These are phyloP conservation scores for Colletotrichum horii DNA, from an alignment of 2,329 filamentous ascomycete species.

Conservation along the genomic window DNA sequence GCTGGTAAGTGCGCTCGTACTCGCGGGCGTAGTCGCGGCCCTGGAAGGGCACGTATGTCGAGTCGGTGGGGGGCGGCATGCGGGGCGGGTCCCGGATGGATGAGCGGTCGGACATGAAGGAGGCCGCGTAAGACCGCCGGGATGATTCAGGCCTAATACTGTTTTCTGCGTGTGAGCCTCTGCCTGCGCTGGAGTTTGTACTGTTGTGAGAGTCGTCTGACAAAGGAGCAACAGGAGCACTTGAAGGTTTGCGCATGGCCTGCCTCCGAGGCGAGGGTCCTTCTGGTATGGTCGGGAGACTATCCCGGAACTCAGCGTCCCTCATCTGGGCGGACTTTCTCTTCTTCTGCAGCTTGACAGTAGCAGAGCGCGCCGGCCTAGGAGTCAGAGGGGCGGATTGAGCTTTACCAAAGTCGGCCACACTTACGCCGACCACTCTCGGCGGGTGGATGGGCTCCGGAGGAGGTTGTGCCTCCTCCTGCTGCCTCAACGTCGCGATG, in stretches of 20 bases:
- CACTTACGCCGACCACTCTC: neutral
- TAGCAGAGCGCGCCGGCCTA: constrained; percentile 26
- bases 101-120: constrained; percentile 51
- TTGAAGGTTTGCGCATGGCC: constrained; percentile 39
- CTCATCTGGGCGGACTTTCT: constrained; percentile 27
- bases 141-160: constrained; percentile 48
- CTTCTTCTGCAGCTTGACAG: constrained; percentile 59
- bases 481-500: constrained; percentile 38
- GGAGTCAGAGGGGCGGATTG: constrained; percentile 24
- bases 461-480: constrained; percentile 36
- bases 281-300: constrained; percentile 57
- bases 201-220: constrained; percentile 7
- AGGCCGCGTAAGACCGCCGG: constrained; percentile 58
- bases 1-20: constrained; percentile 26
- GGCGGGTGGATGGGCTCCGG: neutral
- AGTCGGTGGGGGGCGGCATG: constrained; percentile 66
- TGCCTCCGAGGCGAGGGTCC: constrained; percentile 51
- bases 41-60: constrained; percentile 65
- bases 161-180: constrained; percentile 44
- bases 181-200: constrained; percentile 37
- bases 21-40: constrained; percentile 43
- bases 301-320: constrained; percentile 38
- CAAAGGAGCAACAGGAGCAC: constrained; percentile 23
- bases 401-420: constrained; percentile 2
- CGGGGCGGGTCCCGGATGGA: constrained; percentile 63